A percentile compares a stretch with the other conserved stretches of the same genome.
Conservation (phyloP, 106 monocot species). For the Dioscorea alata region DNA sequence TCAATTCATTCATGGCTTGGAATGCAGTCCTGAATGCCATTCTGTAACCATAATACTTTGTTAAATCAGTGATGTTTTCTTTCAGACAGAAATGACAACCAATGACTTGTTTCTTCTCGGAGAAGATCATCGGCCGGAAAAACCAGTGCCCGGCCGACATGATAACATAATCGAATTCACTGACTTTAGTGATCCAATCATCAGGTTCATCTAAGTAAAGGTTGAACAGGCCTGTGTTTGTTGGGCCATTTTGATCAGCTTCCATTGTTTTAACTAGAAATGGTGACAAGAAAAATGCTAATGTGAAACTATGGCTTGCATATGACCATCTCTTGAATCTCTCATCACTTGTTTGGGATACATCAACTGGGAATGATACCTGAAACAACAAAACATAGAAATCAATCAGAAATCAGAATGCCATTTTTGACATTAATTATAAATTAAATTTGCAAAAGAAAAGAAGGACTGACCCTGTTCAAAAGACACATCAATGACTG, state of each 20-base stretch:
- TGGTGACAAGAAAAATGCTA: not conserved
- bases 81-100: not conserved
- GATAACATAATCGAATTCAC: conserved; percentile 3
- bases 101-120: not conserved
- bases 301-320: not conserved
- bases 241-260: too few species aligned
- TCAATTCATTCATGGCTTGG: not conserved
- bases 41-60: not conserved
- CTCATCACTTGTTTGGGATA: not conserved
- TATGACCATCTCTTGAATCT: not conserved
- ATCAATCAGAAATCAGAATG: too few species aligned
- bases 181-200: not conserved
- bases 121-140: not conserved
- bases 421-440: too few species aligned
- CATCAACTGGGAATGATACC: not conserved
- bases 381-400: not conserved
- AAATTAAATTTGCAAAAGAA: too few species aligned
- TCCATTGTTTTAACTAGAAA: not conserved
- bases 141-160: conserved; percentile 2
- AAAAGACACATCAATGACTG: conserved; percentile 1
- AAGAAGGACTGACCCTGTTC: not conserved
- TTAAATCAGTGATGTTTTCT: not conserved
- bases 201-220: not conserved
- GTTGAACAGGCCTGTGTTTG: not conserved
- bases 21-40: not conserved